A percentile compares a stretch with the other conserved stretches of the same genome.
phyloP scores from a whole-genome alignment of 2,329 filamentous ascomycete species.

The Fusarium metavorans region DNA sequence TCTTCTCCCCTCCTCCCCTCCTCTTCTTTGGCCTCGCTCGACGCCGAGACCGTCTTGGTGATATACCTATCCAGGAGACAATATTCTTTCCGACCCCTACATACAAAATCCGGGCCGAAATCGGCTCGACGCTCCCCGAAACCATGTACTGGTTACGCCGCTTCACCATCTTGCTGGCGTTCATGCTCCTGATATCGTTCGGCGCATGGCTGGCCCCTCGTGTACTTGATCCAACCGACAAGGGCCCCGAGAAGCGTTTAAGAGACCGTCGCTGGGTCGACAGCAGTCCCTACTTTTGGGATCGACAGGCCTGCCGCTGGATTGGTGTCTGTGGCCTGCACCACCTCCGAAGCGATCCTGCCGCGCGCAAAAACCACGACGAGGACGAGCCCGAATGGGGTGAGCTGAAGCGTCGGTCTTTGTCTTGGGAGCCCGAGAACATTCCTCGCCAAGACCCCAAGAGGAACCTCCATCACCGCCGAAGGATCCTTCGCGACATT shows the following conservation, averaged over 20 bases:
- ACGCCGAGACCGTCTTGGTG: constrained; percentile 11
- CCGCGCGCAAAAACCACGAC: constrained; percentile 48
- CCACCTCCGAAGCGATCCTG: constrained; percentile 75
- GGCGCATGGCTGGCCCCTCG: constrained; percentile 64
- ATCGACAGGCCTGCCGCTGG: constrained; percentile 83
- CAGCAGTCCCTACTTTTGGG: constrained; percentile 78
- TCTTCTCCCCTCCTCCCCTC: constrained; percentile 10
- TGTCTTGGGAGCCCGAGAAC: constrained; percentile 45
- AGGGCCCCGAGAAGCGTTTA: constrained; percentile 68
- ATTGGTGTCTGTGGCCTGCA: constrained; percentile 82
- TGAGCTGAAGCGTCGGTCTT: constrained; percentile 44
- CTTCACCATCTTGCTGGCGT: constrained; percentile 52
- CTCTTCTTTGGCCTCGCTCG: constrained; percentile 2
- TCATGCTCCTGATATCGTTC: constrained; percentile 61
- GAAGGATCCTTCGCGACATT: constrained; percentile 60
- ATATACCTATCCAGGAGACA: constrained; percentile 12
- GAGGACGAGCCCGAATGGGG: constrained; percentile 48
- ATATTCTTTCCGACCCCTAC: neutral
- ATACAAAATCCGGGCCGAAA: constrained; percentile 11
- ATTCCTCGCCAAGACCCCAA: constrained; percentile 48
- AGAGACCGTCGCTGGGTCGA: constrained; percentile 77
- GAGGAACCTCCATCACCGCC: constrained; percentile 46
- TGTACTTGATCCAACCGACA: constrained; percentile 72
- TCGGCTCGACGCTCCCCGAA: constrained; percentile 3
- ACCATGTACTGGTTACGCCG: constrained; percentile 63